Conservation (phyloP, 2,329 filamentous ascomycete species). For the Drechslerella coelobrocha region DNA sequence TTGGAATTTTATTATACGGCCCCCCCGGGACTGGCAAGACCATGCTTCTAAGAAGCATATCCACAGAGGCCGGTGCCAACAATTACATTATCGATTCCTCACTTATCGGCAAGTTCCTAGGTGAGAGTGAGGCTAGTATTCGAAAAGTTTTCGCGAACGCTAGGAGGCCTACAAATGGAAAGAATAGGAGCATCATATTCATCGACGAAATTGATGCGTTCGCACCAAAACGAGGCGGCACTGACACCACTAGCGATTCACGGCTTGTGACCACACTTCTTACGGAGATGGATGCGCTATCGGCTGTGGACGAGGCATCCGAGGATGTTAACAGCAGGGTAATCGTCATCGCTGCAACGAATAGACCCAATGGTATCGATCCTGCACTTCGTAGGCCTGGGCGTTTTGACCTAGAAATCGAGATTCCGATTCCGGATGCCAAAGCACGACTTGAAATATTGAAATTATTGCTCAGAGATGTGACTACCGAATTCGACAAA, state of each 20-base stretch:
- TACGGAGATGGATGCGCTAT: constrained; percentile 54
- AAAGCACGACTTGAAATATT: constrained; percentile 54
- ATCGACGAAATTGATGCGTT: constrained; percentile 55
- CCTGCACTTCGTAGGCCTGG: constrained; percentile 53
- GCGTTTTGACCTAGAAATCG: constrained; percentile 54
- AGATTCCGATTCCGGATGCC: constrained; percentile 54
- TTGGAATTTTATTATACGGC: constrained; percentile 55
- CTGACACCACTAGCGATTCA: constrained; percentile 53
- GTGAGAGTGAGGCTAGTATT: constrained; percentile 55
- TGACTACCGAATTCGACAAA: constrained; percentile 49
- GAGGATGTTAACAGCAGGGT: constrained; percentile 43
- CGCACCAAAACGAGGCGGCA: constrained; percentile 51
- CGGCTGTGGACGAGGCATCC: constrained; percentile 45
- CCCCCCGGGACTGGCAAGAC: constrained; percentile 56
- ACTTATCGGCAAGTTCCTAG: constrained; percentile 55
- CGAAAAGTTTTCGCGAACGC: constrained; percentile 54
- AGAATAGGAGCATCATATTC: constrained; percentile 54
- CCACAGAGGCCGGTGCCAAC: constrained; percentile 53
- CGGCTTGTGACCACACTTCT: constrained; percentile 54
- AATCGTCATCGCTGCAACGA: constrained; percentile 55
- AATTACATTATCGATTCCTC: constrained; percentile 53
- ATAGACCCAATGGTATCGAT: constrained; percentile 54
- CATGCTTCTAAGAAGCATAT: constrained; percentile 54
- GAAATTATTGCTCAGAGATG: constrained; percentile 50
- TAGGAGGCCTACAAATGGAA: constrained; percentile 43